These are phyloP conservation scores for Penicillium sclerotigenum DNA, from an alignment of 2,329 filamentous ascomycete species.

Conservation along the genomic window DNA sequence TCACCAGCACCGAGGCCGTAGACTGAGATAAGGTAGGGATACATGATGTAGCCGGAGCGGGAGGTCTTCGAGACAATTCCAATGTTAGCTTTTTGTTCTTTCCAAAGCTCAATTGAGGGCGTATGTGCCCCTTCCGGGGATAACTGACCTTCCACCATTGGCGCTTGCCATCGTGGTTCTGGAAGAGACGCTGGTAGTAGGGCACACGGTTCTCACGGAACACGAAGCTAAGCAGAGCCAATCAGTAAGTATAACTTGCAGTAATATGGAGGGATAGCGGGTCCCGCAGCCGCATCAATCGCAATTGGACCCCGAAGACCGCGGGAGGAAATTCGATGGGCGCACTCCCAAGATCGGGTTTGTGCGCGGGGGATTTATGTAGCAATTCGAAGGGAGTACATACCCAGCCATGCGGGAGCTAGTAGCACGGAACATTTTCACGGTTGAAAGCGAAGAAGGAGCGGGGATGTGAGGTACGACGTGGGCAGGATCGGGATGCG, in stretches of 20 bases:
- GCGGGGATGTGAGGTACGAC: conserved; percentile 24
- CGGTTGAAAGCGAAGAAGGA: conserved; percentile 27
- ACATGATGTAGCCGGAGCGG: conserved; percentile 57
- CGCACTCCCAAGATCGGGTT: conserved; percentile 14
- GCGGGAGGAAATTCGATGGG: conserved; percentile 16
- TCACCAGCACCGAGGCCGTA: conserved; percentile 50
- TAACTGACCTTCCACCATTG: conserved; percentile 65
- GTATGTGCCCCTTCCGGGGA: conserved; percentile 3
- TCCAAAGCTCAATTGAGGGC: background rate
- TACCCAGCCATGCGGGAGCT: conserved; percentile 44
- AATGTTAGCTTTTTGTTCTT: conserved; percentile 14
- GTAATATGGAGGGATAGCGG: background rate
- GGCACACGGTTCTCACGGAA: conserved; percentile 67
- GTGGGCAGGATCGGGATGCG: conserved; percentile 31
- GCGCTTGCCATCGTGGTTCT: conserved; percentile 63
- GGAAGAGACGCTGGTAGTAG: conserved; percentile 65
- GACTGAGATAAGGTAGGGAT: conserved; percentile 57
- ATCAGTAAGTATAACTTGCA: conserved; percentile 19
- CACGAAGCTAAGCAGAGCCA: conserved; percentile 44
- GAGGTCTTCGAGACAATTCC: conserved; percentile 43
- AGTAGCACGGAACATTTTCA: conserved; percentile 43
- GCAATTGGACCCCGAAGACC: conserved; percentile 14
- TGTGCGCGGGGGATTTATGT: conserved; percentile 4
- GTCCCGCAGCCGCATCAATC: background rate
- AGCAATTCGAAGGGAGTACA: conserved; percentile 20